Evolutionary conservation across 495 filamentous ascomycete species (phyloP).

Genomic region (Rostrohypoxylon terebratum): DNA sequence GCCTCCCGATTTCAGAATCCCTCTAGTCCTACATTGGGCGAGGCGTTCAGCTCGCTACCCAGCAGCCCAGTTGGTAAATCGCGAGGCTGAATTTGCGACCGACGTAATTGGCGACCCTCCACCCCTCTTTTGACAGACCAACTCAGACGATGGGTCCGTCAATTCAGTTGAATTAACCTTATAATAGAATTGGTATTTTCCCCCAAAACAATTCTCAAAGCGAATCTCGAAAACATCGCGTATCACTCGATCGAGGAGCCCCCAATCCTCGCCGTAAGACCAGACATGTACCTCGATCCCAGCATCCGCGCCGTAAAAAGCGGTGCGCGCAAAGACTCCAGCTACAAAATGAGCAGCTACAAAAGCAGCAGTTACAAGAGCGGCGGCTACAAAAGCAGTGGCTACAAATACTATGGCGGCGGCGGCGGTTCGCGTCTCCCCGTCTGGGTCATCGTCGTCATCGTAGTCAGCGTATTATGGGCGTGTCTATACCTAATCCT

Average conservation of each 20-base stretch:
- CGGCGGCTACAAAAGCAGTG: background rate
- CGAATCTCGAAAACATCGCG: too few relatives aligned
- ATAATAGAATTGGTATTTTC: background rate
- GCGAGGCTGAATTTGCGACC: constrained; percentile 24
- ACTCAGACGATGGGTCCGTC: background rate
- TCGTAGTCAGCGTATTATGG: constrained; percentile 24
- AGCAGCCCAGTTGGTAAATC: constrained; percentile 24
- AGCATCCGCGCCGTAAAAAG: constrained; percentile 28
- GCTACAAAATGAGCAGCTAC: background rate
- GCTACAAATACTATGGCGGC: constrained; percentile 1
- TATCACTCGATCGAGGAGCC: too few relatives aligned
- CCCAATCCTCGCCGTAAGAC: background rate
- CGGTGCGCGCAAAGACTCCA: background rate
- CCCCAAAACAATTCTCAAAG: too few relatives aligned
- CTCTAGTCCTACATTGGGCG: background rate
- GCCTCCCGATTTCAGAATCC: background rate
- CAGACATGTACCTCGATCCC: constrained; percentile 10
- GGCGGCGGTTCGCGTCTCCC: constrained; percentile 4
- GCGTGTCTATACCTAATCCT: constrained; percentile 14
- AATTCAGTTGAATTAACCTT: background rate
- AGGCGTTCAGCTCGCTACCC: constrained; percentile 15
- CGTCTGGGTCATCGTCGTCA: constrained; percentile 26
- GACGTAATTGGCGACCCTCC: constrained; percentile 19
- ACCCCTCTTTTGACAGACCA: constrained; percentile 23
- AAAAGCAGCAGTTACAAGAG: background rate